A percentile compares a stretch with the other conserved stretches of the same genome.
These are phyloP conservation scores for Nakazawaea molendinolei DNA, from an alignment of 805 yeast species.

Conservation along the genomic window DNA sequence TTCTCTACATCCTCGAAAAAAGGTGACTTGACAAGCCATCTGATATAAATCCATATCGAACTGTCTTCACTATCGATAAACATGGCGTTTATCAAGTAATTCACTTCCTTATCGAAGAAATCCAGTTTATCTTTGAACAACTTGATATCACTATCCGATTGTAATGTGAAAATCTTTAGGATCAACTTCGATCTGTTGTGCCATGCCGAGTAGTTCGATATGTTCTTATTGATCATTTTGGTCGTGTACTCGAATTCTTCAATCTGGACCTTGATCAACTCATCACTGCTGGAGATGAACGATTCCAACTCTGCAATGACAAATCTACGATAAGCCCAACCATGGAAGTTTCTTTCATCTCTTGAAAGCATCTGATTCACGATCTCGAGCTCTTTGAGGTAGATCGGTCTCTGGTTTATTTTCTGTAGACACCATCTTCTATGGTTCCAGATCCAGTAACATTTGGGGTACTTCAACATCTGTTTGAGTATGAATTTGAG, in stretches of 20 bases:
- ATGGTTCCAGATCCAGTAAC: conserved; percentile 97
- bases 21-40: conserved; percentile 60
- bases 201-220: conserved; percentile 95
- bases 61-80: conserved; percentile 93
- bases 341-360: conserved; percentile 88
- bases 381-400: conserved; percentile 50
- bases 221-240: conserved; percentile 68
- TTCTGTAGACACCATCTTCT: conserved; percentile 66
- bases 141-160: conserved; percentile 15
- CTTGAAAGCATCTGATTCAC: conserved; percentile 60
- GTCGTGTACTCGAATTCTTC: conserved; percentile 76
- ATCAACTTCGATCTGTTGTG: conserved; percentile 77
- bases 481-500: conserved; percentile 51
- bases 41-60: conserved; percentile 83
- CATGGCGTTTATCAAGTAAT: conserved; percentile 72
- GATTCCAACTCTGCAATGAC: conserved; percentile 39
- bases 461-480: conserved; percentile 70
- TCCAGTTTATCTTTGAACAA: conserved; percentile 25
- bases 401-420: conserved; percentile 50
- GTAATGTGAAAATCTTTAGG: conserved; percentile 36
- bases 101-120: conserved; percentile 52
- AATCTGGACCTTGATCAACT: conserved; percentile 25
- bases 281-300: conserved; percentile 12
- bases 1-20: conserved; percentile 24
- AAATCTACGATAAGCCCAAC: conserved; percentile 88